phyloP scores from a whole-genome alignment of 1,284 basidiomycete genomes.

The Sphaerobolus stellatus region DNA sequence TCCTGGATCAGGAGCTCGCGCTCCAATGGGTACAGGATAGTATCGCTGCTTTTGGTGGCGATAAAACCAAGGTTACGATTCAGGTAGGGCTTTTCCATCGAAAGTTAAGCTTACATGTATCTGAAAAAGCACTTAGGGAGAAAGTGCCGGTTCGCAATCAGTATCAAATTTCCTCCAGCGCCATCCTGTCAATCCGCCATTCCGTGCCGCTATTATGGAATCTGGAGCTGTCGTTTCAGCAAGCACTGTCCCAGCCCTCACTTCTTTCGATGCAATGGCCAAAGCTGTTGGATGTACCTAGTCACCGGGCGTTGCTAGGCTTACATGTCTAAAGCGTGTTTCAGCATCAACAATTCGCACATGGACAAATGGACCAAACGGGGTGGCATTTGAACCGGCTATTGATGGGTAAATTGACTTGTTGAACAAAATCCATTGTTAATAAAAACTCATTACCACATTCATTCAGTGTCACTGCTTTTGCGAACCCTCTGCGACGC shows the following conservation, averaged over 20 bases:
- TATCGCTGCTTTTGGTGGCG: constrained; percentile 30
- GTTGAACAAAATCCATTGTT: neutral
- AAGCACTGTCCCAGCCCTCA: neutral
- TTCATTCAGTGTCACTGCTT: constrained; percentile 12
- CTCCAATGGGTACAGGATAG: constrained; percentile 50
- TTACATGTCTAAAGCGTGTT: constrained; percentile 9
- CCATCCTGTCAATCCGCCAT: constrained; percentile 5
- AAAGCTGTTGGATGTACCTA: constrained; percentile 8
- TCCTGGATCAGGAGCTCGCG: constrained; percentile 45
- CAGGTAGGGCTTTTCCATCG: neutral
- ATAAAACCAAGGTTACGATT: constrained; percentile 15
- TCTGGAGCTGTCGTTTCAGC: constrained; percentile 3
- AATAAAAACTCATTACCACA: too few species aligned
- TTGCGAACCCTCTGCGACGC: constrained; percentile 16
- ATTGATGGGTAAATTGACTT: constrained; percentile 7
- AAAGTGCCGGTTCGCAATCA: constrained; percentile 10
- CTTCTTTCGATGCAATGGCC: constrained; percentile 3
- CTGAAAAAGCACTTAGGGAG: neutral
- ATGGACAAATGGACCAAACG: constrained; percentile 8
- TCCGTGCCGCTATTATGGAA: constrained; percentile 13
- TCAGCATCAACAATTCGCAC: constrained; percentile 3
- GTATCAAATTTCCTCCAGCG: constrained; percentile 6
- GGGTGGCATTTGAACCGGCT: neutral
- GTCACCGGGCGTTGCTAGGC: constrained; percentile 3
- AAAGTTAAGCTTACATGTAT: neutral